These are phyloP conservation scores for Cladophialophora carrionii DNA, from an alignment of 2,329 filamentous ascomycete genomes.

Conservation along the genomic window DNA sequence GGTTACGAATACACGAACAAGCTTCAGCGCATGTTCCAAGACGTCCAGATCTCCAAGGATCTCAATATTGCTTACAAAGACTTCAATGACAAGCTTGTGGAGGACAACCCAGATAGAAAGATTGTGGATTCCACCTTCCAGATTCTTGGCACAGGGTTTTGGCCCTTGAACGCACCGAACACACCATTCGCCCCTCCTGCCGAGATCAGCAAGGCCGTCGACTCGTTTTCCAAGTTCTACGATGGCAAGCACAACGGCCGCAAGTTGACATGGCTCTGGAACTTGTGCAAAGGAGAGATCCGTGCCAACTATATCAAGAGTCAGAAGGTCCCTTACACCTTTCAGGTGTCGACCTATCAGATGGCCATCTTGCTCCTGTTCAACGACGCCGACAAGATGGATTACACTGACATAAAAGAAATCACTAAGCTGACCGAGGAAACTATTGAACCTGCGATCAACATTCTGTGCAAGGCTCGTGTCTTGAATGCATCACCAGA, in stretches of 20 bases:
- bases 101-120: slow-evolving; percentile 66
- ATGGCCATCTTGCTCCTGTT: slow-evolving; percentile 95
- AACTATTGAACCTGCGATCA: slow-evolving; percentile 81
- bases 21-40: slow-evolving; percentile 99
- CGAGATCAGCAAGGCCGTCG: slow-evolving; percentile 82
- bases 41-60: slow-evolving; percentile 98
- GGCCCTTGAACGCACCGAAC: slow-evolving; percentile 84
- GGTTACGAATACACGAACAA: slow-evolving; percentile 99
- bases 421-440: slow-evolving; percentile 80
- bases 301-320: slow-evolving; percentile 90
- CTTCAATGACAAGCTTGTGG: slow-evolving; percentile 67
- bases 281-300: slow-evolving; percentile 95
- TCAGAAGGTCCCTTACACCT: slow-evolving; percentile 89
- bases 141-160: slow-evolving; percentile 94
- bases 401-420: slow-evolving; percentile 83
- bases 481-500: slow-evolving; percentile 74
- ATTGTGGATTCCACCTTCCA: slow-evolving; percentile 86
- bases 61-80: slow-evolving; percentile 88
- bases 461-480: slow-evolving; percentile 89
- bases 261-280: slow-evolving; percentile 97
- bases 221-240: slow-evolving; percentile 89
- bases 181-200: slow-evolving; percentile 86
- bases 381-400: slow-evolving; percentile 84
- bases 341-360: slow-evolving; percentile 96
- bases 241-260: slow-evolving; percentile 94